phyloP scores from a whole-genome alignment of 208 protist genomes.

The Acanthamoeba culbertsoni region DNA sequence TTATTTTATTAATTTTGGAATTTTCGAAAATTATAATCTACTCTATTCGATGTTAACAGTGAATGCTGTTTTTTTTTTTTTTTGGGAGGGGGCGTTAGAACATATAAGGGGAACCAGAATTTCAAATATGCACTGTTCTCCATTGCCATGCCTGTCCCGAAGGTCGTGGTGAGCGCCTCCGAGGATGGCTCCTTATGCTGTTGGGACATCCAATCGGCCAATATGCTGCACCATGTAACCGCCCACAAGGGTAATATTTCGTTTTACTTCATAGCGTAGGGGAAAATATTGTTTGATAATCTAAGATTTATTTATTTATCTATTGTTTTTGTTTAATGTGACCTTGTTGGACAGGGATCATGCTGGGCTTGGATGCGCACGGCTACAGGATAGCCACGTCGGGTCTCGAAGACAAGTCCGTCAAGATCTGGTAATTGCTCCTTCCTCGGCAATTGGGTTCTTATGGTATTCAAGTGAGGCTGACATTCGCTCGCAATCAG shows the following conservation, averaged over 20 bases:
- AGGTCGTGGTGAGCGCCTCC: background rate
- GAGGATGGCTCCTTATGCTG: background rate
- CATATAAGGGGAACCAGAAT: background rate
- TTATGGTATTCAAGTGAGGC: background rate
- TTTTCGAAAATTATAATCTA: too few relatives aligned
- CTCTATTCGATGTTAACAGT: too few relatives aligned
- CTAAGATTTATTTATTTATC: background rate
- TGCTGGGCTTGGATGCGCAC: background rate
- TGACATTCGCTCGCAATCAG: too few relatives aligned
- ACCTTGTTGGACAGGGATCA: background rate
- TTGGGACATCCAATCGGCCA: background rate
- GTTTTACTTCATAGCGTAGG: background rate
- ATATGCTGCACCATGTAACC: background rate
- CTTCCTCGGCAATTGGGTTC: background rate
- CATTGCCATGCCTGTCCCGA: background rate
- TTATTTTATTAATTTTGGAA: too few relatives aligned
- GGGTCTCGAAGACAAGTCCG: background rate
- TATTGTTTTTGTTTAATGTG: background rate
- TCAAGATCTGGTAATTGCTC: background rate
- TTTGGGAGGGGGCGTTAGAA: too few relatives aligned
- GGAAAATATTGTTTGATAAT: background rate
- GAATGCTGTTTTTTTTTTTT: too few relatives aligned
- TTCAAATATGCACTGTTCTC: slow-evolving; percentile 7
- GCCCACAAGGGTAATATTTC: background rate
- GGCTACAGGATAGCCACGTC: background rate